A percentile compares a stretch with the other conserved stretches of the same genome.
phyloP scores from a whole-genome alignment of 371 early-diverging fungal genomes.

The Haplosporangium sp. region DNA sequence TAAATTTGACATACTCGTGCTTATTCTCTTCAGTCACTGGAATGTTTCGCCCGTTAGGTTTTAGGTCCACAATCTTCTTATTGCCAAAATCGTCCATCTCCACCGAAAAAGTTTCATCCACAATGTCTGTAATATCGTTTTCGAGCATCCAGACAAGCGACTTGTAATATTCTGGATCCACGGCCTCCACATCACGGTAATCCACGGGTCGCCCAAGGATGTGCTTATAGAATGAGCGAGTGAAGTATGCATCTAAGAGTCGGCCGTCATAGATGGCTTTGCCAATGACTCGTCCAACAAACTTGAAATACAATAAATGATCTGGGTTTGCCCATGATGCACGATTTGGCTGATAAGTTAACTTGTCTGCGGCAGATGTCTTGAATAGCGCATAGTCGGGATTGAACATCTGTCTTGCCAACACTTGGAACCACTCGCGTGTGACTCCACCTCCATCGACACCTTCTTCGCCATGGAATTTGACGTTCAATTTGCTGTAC shows the following conservation, averaged over 20 bases:
- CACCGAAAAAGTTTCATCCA: conserved; percentile 95
- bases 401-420: conserved; percentile 98
- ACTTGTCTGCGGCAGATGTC: conserved; percentile 94
- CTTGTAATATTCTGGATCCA: conserved; percentile 97
- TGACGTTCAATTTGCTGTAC: conserved; percentile 93
- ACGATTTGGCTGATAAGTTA: conserved; percentile 98
- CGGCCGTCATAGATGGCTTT: conserved; percentile 98
- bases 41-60: conserved; percentile 91
- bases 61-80: conserved; percentile 87
- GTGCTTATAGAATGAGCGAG: conserved; percentile 98
- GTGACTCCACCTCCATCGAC: conserved; percentile 99
- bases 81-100: conserved; percentile 96
- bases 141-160: conserved; percentile 98
- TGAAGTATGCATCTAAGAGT: conserved; percentile 96
- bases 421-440: conserved; percentile 98
- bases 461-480: conserved; percentile 98
- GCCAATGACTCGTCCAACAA: conserved; percentile 99
- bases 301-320: conserved; percentile 97
- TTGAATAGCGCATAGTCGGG: conserved; percentile 98
- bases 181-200: conserved; percentile 96
- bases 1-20: conserved; percentile 93
- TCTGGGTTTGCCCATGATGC: conserved; percentile 96
- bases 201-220: conserved; percentile 93
- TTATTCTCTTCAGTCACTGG: conserved; percentile 98
- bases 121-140: conserved; percentile 95